These are phyloP conservation scores for Irpex rosettiformis DNA, from an alignment of 1,284 basidiomycete species.

Conservation along the genomic window DNA sequence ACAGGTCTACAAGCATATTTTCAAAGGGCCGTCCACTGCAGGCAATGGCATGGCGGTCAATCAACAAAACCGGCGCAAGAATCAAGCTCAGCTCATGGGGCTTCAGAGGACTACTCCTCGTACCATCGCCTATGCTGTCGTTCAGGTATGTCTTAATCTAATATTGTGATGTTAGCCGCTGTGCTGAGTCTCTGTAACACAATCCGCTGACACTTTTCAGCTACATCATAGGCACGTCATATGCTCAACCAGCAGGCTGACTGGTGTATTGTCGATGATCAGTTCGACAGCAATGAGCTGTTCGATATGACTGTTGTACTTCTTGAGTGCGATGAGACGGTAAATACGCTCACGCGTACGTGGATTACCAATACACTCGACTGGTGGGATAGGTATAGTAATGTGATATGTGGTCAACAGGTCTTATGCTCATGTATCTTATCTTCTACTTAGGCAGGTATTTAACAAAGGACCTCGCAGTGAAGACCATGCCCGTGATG, in stretches of 20 bases:
- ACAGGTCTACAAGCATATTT: not conserved
- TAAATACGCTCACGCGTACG: not conserved
- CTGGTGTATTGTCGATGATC: not conserved
- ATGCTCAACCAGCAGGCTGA: not conserved
- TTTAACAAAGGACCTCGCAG: not conserved
- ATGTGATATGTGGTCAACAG: not conserved
- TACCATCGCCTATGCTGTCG: not conserved
- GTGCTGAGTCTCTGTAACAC: too few relatives aligned
- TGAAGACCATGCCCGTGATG: not conserved
- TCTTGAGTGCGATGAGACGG: not conserved
- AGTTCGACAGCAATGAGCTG: not conserved
- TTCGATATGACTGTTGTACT: not conserved
- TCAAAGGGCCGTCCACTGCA: not conserved
- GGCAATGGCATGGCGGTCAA: too few relatives aligned
- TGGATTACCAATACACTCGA: not conserved
- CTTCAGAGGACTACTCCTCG: not conserved
- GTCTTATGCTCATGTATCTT: not conserved
- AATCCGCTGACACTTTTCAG: too few relatives aligned
- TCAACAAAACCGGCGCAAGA: not conserved
- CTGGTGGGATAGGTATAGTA: not conserved
- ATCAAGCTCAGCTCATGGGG: not conserved
- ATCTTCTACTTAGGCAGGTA: too few relatives aligned
- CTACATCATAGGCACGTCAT: not conserved
- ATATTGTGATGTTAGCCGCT: not conserved
- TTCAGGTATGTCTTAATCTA: not conserved